These are phyloP conservation scores for Quercus suber DNA, from an alignment of 306 rosid genomes.

Conservation along the genomic window DNA sequence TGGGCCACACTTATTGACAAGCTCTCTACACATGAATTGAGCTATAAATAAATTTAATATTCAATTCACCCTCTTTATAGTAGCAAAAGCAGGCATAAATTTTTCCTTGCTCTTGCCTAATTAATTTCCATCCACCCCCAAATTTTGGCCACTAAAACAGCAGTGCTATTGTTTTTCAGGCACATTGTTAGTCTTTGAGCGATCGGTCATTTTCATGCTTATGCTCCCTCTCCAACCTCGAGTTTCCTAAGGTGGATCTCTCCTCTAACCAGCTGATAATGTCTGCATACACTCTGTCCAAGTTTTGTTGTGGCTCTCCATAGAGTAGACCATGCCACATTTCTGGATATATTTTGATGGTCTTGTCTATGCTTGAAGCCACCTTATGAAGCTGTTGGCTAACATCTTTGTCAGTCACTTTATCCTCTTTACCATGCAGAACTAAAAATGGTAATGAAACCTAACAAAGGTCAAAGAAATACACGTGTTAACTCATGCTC, in stretches of 20 bases:
- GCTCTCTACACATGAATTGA: too few species aligned
- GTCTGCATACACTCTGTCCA: conserved; percentile 59
- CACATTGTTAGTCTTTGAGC: not conserved
- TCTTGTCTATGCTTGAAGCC: conserved; percentile 74
- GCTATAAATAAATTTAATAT: too few species aligned
- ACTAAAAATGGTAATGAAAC: conserved; percentile 70
- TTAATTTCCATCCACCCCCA: not conserved
- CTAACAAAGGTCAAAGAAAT: conserved; percentile 23
- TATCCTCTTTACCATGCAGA: conserved; percentile 75
- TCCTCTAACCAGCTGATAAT: conserved; percentile 64
- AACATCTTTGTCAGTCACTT: conserved; percentile 61
- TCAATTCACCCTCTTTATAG: too few species aligned
- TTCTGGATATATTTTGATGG: conserved; percentile 58
- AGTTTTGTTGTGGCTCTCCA: conserved; percentile 77
- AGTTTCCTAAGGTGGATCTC: conserved; percentile 34
- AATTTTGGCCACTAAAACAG: too few species aligned
- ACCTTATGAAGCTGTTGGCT: conserved; percentile 55
- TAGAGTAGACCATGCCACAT: conserved; percentile 95
- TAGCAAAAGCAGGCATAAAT: too few species aligned
- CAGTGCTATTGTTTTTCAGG: not conserved
- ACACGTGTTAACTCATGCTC: not conserved
- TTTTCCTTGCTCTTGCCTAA: not conserved
- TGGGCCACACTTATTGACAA: too few species aligned
- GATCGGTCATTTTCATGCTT: conserved; percentile 46
- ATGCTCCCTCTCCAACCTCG: conserved; percentile 59